These are phyloP conservation scores for Aureobasidium sp. DNA, from an alignment of 2,329 filamentous ascomycete genomes.

Conservation along the genomic window DNA sequence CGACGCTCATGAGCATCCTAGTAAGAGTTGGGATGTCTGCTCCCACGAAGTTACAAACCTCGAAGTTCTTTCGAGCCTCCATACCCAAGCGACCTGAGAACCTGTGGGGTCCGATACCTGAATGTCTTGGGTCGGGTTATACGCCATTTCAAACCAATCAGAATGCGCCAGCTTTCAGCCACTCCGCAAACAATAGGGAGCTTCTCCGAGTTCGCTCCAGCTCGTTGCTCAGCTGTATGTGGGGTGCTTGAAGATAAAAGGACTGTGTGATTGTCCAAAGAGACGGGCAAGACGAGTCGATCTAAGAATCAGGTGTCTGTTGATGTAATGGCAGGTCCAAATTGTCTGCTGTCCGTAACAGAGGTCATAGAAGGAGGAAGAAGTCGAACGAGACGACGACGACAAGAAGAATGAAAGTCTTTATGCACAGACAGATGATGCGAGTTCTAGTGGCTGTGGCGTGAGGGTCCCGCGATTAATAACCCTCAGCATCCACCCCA, in stretches of 20 bases:
- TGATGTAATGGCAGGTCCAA: neutral
- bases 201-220: constrained; percentile 7
- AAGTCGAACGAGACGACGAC: neutral
- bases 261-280: too few species aligned
- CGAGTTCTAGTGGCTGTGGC: constrained; percentile 11
- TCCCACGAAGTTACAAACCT: neutral
- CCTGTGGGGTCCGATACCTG: neutral
- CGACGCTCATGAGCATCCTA: neutral
- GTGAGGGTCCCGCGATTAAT: constrained; percentile 8
- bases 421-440: constrained; percentile 12
- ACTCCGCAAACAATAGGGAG: constrained; percentile 2
- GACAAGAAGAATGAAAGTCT: neutral
- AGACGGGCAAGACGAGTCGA: too few species aligned
- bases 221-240: neutral
- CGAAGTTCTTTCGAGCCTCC: neutral
- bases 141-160: constrained; percentile 10
- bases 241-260: neutral
- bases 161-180: neutral
- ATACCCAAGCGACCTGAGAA: neutral
- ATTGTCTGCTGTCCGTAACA: too few species aligned
- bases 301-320: neutral
- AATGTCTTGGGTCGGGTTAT: constrained; percentile 3
- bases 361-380: neutral
- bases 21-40: too few species aligned
- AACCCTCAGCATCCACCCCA: constrained; percentile 6